These are phyloP conservation scores for Microsporum audouinii DNA, from an alignment of 2,329 filamentous ascomycete species.

Conservation along the genomic window DNA sequence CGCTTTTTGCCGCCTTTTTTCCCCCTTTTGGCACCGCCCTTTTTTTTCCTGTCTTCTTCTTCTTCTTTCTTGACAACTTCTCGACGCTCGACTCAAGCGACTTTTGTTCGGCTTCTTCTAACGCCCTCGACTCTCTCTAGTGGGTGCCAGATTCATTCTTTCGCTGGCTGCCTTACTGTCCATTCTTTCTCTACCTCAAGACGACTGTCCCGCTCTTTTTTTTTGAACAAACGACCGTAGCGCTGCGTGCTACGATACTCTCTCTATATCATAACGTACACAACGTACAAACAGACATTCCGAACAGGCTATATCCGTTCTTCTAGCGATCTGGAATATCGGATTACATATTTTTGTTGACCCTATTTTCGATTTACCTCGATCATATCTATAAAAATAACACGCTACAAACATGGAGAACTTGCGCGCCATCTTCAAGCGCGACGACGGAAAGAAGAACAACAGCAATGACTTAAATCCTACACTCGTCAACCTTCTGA, in stretches of 20 bases:
- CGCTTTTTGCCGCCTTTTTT: background rate
- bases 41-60: background rate
- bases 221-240: constrained; percentile 5
- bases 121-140: constrained; percentile 20
- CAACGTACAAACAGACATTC: background rate
- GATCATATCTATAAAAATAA: background rate
- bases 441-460: constrained; percentile 33
- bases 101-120: constrained; percentile 10
- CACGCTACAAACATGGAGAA: constrained; percentile 26
- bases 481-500: constrained; percentile 63
- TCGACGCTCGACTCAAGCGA: background rate
- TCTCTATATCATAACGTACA: background rate
- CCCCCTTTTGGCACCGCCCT: background rate
- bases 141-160: constrained; percentile 53
- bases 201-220: constrained; percentile 12
- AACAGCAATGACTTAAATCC: constrained; percentile 39
- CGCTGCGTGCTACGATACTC: background rate
- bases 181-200: constrained; percentile 31
- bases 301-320: background rate
- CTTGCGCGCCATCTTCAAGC: constrained; percentile 39
- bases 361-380: background rate
- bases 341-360: background rate
- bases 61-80: constrained; percentile 12
- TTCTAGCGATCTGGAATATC: background rate
- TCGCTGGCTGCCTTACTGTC: constrained; percentile 45